Evolutionary conservation across 306 rosid species (phyloP), one percentile per base, ranked within the genome.

Genomic region (Cicer chorassanicum): DNA sequence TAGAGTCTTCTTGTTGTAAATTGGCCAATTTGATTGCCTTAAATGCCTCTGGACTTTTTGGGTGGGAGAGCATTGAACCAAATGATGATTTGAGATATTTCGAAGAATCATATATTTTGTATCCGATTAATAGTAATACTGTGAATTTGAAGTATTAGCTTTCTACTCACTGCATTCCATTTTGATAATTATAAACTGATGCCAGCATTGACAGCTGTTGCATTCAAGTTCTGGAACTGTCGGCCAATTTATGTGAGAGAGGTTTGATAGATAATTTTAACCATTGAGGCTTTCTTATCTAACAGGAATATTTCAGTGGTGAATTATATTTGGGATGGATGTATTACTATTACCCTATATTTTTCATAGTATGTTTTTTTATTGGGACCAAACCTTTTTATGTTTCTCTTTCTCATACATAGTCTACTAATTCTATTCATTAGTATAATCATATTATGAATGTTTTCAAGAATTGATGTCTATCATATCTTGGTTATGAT

Each of bases 301-400:
- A 72, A 24, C 15, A 24, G 45, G 61, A 62, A 8, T 80, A 15
- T 68, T 70, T 51, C 46, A 15, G 76, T 29, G 69, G 69, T 54
- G 51, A 50, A 7, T 59, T 80, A 46, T 24, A 73, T 78, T 51
- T 72, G 61, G 44, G 68, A 57, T 64, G 69, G 59, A 44, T 53
- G 44, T 29, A 53, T 36, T 42, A 21, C 57, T 21, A 11, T 14
- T 12, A 59, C 42, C 16, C 34, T 29, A 12, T 24, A 41, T 76
- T 54, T 43, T 55, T 21, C 48, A 61, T 14, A 39, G 8, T 63
- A 55, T 62, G 19, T 79, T 65, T 44, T 60, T 41, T 59, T 16
- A 24, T 14, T n/a, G 72, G 48, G 11, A 53, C 39, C 54, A 21
- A 45, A 11, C 57, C 55, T 57, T 54, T 72, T 40, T 45, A 10